Base-by-base conservation (phyloP, 2,329 filamentous ascomycete species). In the Gliomastix tumulicola region DNA sequence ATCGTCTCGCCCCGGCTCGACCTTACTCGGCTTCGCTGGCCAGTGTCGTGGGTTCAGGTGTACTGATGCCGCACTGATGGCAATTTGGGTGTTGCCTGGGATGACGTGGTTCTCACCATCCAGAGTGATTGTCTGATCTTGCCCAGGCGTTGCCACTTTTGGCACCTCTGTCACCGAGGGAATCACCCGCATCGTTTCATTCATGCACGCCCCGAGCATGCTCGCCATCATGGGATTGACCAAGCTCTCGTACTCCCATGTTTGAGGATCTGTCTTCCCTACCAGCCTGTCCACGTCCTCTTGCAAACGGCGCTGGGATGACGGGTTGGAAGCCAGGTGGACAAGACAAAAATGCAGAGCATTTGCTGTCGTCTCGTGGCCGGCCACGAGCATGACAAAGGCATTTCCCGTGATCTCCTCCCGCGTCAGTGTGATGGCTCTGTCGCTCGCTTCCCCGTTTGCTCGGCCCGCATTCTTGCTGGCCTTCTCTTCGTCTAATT, bases 331-430 rank as follows among this genome's bases (percentile, higher is more conserved):
- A 12, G 84, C 85, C 6, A 90, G 70, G 46, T 78, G 71, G 23
- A 87, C 53, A 5, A 88, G 59, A 3, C 78, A 69, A 53, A 85
- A 88, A 59, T 89, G 82, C 27, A 88, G 66, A 5, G 76, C 73
- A 55, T 85, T 87, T 33, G 84, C 84, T 3, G 84, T 84, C 2
- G 85, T 89, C 57, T 92, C 86, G 57, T 92, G 84, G 11, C 86
- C 86, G 1, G 86, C 85, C 2, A 89, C 66, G 41, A 76, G 68
- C 58, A 79, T 76, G 47, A 81, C 65, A 43, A 82, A 82, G 16
- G 82, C 77, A 50, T 88, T 88, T 35, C 83, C 82, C 20, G 84
- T 62, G 40, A 89, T 81, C 38, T 88, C 82, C 5, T 69, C 68
- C 43, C 79, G 74, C 6, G 60, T 67, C n/a, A 83, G 56, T n/a